Conservation (phyloP, 768 basidiomycete species). For the Termitomyces heimii region DNA sequence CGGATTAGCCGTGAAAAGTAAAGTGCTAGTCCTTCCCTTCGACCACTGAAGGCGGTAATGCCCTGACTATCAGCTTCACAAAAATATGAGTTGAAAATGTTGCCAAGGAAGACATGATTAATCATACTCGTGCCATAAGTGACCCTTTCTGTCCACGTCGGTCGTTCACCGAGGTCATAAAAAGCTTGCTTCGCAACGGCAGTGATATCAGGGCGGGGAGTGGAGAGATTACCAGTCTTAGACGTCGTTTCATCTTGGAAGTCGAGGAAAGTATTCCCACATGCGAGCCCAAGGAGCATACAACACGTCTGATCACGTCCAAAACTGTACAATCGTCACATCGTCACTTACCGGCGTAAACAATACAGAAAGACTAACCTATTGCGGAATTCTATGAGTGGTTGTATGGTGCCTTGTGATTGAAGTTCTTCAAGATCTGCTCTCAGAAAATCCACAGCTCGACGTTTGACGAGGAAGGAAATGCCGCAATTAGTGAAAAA, state of each 20-base stretch:
- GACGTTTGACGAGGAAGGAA: constrained; percentile 72
- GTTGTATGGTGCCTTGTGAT: constrained; percentile 66
- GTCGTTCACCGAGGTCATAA: constrained; percentile 81
- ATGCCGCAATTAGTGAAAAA: constrained; percentile 84
- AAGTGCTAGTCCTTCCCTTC: constrained; percentile 82
- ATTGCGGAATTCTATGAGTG: constrained; percentile 79
- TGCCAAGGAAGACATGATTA: neutral
- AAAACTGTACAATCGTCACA: constrained; percentile 46
- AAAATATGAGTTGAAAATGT: neutral
- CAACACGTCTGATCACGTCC: constrained; percentile 90
- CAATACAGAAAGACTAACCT: constrained; percentile 39
- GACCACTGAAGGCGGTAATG: constrained; percentile 76
- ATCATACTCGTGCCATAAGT: constrained; percentile 68
- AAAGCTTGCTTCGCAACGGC: constrained; percentile 79
- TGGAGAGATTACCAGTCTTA: constrained; percentile 33
- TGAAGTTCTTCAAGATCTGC: constrained; percentile 81
- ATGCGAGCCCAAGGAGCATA: constrained; percentile 83
- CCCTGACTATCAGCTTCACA: constrained; percentile 58
- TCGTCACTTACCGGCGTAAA: neutral
- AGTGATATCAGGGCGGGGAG: constrained; percentile 55
- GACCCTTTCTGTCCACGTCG: constrained; percentile 73
- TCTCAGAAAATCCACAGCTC: constrained; percentile 80
- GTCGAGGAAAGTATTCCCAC: constrained; percentile 78
- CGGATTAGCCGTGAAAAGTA: constrained; percentile 83
- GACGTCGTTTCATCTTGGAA: constrained; percentile 41